phyloP scores from a whole-genome alignment of 225 moss, liverwort and hornwort genomes.

The Polytrichum commune region DNA sequence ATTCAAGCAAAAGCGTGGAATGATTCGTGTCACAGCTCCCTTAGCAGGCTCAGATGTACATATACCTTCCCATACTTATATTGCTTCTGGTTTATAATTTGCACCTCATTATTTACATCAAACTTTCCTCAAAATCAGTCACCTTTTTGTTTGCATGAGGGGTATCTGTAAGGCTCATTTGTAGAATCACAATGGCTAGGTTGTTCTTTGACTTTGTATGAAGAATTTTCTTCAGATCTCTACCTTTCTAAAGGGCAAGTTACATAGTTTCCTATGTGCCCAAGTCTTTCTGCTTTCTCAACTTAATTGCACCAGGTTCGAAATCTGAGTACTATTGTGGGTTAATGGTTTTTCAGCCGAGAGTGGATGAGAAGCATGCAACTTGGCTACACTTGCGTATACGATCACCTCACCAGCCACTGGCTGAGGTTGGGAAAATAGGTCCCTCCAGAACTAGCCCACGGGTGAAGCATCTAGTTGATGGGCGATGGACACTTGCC shows the following conservation, averaged over 20 bases:
- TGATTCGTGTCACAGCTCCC: constrained; percentile 89
- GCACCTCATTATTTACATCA: no score
- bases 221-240: no score
- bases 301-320: background rate
- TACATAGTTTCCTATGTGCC: no score
- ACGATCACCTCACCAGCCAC: constrained; percentile 91
- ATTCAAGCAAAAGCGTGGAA: constrained; percentile 52
- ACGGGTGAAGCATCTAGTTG: constrained; percentile 70
- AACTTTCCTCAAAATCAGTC: no score
- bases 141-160: background rate
- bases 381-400: constrained; percentile 97
- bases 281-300: no score
- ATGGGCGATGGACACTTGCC: constrained; percentile 99
- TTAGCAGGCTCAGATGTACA: constrained; percentile 88
- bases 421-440: constrained; percentile 88
- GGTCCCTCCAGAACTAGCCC: constrained; percentile 65
- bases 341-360: constrained; percentile 61
- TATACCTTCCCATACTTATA: background rate
- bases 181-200: background rate
- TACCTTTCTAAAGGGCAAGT: no score
- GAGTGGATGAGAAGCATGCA: constrained; percentile 90
- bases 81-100: background rate
- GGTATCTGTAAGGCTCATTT: background rate
- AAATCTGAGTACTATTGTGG: constrained; percentile 6
- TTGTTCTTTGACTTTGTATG: no score